Base-by-base conservation (phyloP, 352 stramenopile species). In the Phytophthora palmivora region DNA sequence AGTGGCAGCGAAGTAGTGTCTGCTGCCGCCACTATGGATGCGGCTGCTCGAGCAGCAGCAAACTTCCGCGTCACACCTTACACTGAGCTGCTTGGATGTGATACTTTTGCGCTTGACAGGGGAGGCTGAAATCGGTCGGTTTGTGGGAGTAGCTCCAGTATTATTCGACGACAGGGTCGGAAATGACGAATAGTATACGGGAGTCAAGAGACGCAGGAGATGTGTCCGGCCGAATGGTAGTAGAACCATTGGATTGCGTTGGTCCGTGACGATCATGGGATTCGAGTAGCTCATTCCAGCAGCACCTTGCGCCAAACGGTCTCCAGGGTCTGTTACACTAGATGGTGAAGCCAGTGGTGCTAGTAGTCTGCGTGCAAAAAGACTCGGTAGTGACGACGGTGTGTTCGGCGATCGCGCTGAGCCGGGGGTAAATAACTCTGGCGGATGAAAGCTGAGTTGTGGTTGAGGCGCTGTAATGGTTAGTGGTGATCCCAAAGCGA, bases 81-180 rank as follows among this genome's bases (percentile, higher is more conserved):
- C 70, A 47, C 58, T 76, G 1, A 87, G 50, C 60, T 93, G 81
- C 68, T 92, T 90, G 34, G 81, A 79, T 38, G 82, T 87, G 60
- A 94, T 89, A 60, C 79, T 89, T 71, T 90, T 91, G 33, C 80
- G 79, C 67, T 94, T 94, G 26, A 86, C 65, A 8, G 84, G 80
- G 10, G 84, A 91, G 9, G 68, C 56, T 24, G 41, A 46, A 15
- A 42, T 69, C 10, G 54, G 26, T 55, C 47, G 67, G 14, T 58
- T 60, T 12, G 44, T 51, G 8, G 30, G 30, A 22, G 37, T 45
- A 22, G 30, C 44, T 18, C 38, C 45, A 54, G 49, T 57, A 21
- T 32, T 62, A 22, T 15, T 36, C 11, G 62, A 24, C 6, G 67
- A 49, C 18, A 66, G 26, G 24, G 50, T 33, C 14, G 62, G 58